Base-by-base conservation (phyloP, 2,329 filamentous ascomycete genomes). In the Diaporthe sp. region DNA sequence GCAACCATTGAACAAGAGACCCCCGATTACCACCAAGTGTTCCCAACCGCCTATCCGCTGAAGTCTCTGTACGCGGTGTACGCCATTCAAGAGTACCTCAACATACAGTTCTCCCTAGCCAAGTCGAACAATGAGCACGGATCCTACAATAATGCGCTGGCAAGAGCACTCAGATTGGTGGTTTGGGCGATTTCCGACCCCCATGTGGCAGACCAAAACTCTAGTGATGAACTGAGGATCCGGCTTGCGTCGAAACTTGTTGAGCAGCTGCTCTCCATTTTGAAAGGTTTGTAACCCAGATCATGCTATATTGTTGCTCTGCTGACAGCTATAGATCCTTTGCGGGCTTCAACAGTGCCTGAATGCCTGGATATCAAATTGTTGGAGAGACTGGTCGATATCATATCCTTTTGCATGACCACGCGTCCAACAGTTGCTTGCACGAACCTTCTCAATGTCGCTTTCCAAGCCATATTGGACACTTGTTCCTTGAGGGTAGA, bases 51-150 rank as follows among this genome's bases (percentile, higher is more conserved):
- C 0, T 91, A 93, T 75, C 93, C 93, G 2, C 95, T 92, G 86
- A 94, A 93, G 79, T 91, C 92, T 2, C 87, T 95, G 0, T 97
- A 96, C 81, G 93, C 93, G 3, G 84, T 95, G 1, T 89, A 93
- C 80, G 90, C 92, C 0, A 86, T 98, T 53, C 85, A 87, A 31
- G 88, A 91, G 73, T 93, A 92, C 81, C 87, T 95, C 84, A 77
- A 85, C 85, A 81, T 84, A 80, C 79, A 79, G 72, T 55, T 77
- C 63, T 76, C 44, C 74, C 76, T 57, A 75, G 77, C 61, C 57
- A 76, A 73, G 49, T 77, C 77, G 15, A 73, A 79, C 53, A 77
- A 79, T 55, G 78, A 79, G 34, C 53, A 49, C 28, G 75, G 31
- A 3, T 25, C 39, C 3, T 84, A 83, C 58, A 77, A 82, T 53